phyloP scores from a whole-genome alignment of 2,329 filamentous ascomycete genomes.

The Cercospora citrullina region DNA sequence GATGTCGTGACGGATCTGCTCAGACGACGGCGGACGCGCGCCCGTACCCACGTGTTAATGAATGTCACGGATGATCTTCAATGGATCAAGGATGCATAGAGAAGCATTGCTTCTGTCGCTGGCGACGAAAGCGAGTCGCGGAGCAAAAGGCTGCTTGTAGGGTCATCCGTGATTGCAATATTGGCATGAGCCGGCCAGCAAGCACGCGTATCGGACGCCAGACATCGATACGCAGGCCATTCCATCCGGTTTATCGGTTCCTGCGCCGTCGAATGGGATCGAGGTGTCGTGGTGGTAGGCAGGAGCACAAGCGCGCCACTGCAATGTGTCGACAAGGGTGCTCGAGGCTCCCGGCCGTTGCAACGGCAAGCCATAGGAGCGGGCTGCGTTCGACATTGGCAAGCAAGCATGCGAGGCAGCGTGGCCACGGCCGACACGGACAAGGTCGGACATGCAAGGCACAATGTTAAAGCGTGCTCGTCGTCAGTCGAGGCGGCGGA shows the following conservation, averaged over 20 bases:
- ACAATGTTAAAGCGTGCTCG: neutral
- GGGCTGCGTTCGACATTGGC: neutral
- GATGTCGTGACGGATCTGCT: neutral
- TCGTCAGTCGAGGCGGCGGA: neutral
- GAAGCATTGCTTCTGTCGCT: neutral
- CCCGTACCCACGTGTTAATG: neutral
- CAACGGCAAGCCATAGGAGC: slow-evolving; percentile 1
- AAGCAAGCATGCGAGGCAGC: neutral
- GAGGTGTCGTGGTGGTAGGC: neutral
- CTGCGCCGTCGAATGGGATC: slow-evolving; percentile 3
- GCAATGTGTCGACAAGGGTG: neutral
- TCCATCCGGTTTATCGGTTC: slow-evolving; percentile 2
- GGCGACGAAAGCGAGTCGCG: slow-evolving; percentile 1
- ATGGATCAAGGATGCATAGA: neutral
- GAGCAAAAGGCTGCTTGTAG: neutral
- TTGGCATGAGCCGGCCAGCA: neutral
- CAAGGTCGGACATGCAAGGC: neutral
- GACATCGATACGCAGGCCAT: slow-evolving; percentile 1
- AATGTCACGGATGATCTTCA: neutral
- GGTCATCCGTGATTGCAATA: slow-evolving; percentile 6
- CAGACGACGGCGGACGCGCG: neutral
- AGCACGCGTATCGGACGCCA: neutral
- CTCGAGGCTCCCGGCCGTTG: slow-evolving; percentile 1
- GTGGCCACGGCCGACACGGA: neutral
- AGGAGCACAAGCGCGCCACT: slow-evolving; percentile 3